Base-by-base conservation (phyloP, 192 early-diverging fungal species). In the Cladochytrium replicatum region DNA sequence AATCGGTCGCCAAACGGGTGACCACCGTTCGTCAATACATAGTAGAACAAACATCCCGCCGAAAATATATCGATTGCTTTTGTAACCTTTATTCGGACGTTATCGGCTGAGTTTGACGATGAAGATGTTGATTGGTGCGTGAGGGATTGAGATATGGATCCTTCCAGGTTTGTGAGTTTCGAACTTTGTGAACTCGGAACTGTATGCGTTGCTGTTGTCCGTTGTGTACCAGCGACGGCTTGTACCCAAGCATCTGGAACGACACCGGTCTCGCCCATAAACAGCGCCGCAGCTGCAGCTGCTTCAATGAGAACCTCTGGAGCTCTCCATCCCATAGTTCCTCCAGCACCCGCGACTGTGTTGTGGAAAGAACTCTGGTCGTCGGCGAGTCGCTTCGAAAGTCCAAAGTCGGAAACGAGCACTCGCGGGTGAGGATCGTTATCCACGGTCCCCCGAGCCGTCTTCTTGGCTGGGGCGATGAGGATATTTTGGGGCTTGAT, bases 401-500 rank as follows among this genome's bases (percentile, higher is more conserved):
- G 71, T 25, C 95, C 95, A 75, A 99, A 99, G 58, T 99, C 95
- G 8, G 91, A 92, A 24, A 99, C 91, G 46, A 97, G 66, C 1
- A 97, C 83, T 21, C 77, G 43, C 76, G 84, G 54, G 72, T 72
- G 47, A 21, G 38, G 43, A 54, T 11, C 63, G 34, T 9, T 55
- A 54, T 7, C 63, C 6, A 44, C 53, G 24, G 58, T 55, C 13
- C 50, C 56, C 1, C 60, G 52, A 32, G 58, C 58, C 26, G 59
- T 61, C 19, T 61, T 54, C 6, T 46, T 46, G 39, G 50, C 54
- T 17, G 62, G 54, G 3, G 80, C 82, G 31, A 97, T 67, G 39
- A 97, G 71, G 41, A 97, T 93, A 55, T 97, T 97, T 44, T 96
- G 76, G 3, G 77, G 95, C 63, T 99, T 99, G 55, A 99, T 91